Evolutionary conservation across 2,329 filamentous ascomycete genomes (phyloP).

Genomic region (Penicillium sp.): DNA sequence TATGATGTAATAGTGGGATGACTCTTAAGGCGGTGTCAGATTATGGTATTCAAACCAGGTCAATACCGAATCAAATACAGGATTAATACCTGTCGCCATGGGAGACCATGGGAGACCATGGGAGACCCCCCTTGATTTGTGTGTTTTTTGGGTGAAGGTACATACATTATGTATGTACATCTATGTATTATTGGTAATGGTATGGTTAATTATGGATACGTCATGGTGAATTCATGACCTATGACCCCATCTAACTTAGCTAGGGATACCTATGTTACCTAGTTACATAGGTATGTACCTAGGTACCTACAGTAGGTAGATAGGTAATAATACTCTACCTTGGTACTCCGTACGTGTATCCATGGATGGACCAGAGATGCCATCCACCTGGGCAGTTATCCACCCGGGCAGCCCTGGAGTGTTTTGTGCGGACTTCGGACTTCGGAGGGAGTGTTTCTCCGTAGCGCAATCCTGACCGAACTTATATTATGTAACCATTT

Average conservation of each 20-base stretch:
- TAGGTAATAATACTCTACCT: too few relatives aligned
- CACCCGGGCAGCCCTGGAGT: too few relatives aligned
- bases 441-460: neutral
- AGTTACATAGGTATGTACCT: too few relatives aligned
- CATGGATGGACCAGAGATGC: too few relatives aligned
- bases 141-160: neutral
- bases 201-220: neutral
- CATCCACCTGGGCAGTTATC: too few relatives aligned
- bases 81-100: neutral
- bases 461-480: too few relatives aligned
- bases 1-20: conserved; percentile 29
- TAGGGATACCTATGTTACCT: too few relatives aligned
- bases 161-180: too few relatives aligned
- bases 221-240: conserved; percentile 19
- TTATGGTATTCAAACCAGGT: neutral
- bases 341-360: too few relatives aligned
- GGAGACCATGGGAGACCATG: neutral
- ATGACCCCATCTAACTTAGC: neutral
- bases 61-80: too few relatives aligned
- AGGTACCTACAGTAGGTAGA: too few relatives aligned
- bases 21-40: neutral
- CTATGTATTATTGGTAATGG: too few relatives aligned
- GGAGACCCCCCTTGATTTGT: neutral
- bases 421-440: neutral
- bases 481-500: neutral